A percentile compares a stretch with the other conserved stretches of the same genome.
phyloP scores from a whole-genome alignment of 1,284 basidiomycete species.

The Ganoderma sinense region DNA sequence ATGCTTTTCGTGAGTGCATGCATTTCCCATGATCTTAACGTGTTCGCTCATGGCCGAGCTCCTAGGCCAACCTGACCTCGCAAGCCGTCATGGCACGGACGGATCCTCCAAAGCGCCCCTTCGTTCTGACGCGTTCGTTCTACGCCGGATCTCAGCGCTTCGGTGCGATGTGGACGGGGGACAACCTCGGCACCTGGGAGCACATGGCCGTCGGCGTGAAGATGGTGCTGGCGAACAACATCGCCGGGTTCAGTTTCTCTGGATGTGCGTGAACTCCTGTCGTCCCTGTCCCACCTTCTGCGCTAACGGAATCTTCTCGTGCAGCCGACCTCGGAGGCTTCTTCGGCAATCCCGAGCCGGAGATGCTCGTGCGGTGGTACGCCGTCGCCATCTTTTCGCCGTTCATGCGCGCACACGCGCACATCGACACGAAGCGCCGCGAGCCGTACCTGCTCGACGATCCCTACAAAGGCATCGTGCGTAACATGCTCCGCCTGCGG shows the following conservation, averaged over 20 bases:
- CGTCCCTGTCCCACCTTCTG: background rate
- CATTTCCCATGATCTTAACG: slow-evolving; percentile 10
- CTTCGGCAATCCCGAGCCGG: slow-evolving; percentile 95
- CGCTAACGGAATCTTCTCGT: background rate
- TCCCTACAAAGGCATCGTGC: slow-evolving; percentile 85
- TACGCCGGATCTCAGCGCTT: slow-evolving; percentile 96
- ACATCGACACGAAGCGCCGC: slow-evolving; percentile 97
- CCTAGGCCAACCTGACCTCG: slow-evolving; percentile 86
- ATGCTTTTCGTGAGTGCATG: slow-evolving; percentile 76
- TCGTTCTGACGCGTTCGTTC: slow-evolving; percentile 95
- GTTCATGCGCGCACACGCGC: slow-evolving; percentile 99
- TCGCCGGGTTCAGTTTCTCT: slow-evolving; percentile 94
- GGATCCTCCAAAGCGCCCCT: slow-evolving; percentile 81
- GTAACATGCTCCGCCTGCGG: slow-evolving; percentile 83
- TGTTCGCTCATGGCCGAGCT: background rate
- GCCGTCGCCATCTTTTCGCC: slow-evolving; percentile 95
- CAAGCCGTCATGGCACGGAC: slow-evolving; percentile 84
- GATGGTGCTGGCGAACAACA: slow-evolving; percentile 91
- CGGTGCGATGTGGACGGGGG: slow-evolving; percentile 99
- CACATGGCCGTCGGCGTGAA: slow-evolving; percentile 95
- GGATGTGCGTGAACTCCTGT: slow-evolving; percentile 69
- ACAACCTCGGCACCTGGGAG: slow-evolving; percentile 98
- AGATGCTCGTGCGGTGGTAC: slow-evolving; percentile 98
- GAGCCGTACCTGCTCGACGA: slow-evolving; percentile 95
- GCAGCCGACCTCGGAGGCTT: slow-evolving; percentile 97